These are phyloP conservation scores for Jamesozyma jinghongensis DNA, from an alignment of 805 yeast genomes.

Conservation along the genomic window DNA sequence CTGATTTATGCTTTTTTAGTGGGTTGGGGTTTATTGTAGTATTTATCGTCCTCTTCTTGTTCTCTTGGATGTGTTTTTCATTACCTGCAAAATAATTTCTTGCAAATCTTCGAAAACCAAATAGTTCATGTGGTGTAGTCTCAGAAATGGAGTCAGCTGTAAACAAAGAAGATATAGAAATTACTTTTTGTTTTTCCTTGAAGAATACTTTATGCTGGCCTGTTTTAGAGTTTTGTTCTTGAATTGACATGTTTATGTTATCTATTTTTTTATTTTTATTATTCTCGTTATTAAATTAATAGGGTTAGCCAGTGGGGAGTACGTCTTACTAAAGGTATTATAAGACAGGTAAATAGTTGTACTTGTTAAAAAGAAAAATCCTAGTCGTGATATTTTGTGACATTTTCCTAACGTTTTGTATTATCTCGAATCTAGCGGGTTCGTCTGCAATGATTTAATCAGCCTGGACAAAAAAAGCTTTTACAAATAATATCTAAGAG, in stretches of 20 bases:
- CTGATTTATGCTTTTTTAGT: neutral
- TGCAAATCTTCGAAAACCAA: conserved; percentile 26
- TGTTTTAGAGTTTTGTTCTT: neutral
- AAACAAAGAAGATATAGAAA: neutral
- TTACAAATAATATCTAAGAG: too few species aligned
- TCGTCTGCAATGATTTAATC: too few species aligned
- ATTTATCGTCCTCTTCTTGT: neutral
- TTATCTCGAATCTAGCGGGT: too few species aligned
- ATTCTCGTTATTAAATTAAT: neutral
- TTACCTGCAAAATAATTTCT: conserved; percentile 14
- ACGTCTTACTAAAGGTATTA: too few species aligned
- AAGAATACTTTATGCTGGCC: neutral
- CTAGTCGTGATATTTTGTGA: too few species aligned
- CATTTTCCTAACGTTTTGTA: too few species aligned
- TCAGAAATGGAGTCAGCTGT: neutral
- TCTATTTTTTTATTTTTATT: neutral
- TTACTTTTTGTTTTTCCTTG: neutral
- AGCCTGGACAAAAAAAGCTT: too few species aligned
- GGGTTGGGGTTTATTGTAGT: neutral
- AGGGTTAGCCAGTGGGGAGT: too few species aligned
- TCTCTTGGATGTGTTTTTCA: neutral
- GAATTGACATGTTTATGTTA: neutral
- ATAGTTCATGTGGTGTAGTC: conserved; percentile 10
- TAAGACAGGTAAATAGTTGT: too few species aligned
- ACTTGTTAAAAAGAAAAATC: too few species aligned